A percentile compares a stretch with the other conserved stretches of the same genome.
Evolutionary conservation across 495 filamentous ascomycete genomes (phyloP).

Genomic region (Talaromyces liani): DNA sequence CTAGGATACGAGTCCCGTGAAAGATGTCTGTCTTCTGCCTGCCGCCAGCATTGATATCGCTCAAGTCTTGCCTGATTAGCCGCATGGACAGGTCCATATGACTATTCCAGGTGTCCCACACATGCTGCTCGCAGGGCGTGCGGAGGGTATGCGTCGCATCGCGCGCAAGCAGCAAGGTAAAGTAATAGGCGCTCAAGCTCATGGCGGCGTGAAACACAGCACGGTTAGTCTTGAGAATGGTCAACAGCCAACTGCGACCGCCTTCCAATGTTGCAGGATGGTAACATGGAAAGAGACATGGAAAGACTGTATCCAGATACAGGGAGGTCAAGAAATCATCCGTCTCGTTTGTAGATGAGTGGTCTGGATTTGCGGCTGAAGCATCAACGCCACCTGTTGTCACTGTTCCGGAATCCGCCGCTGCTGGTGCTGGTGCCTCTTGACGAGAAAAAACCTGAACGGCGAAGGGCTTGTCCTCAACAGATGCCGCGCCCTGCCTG

Average conservation of each 20-base stretch:
- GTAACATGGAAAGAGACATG: not conserved
- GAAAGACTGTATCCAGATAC: not conserved
- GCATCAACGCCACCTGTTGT: not conserved
- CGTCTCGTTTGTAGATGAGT: not conserved
- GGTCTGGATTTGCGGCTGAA: not conserved
- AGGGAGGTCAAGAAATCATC: not conserved
- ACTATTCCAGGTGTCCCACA: not conserved
- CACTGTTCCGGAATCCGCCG: not conserved
- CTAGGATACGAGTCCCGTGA: not conserved
- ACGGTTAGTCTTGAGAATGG: not conserved
- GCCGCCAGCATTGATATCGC: not conserved
- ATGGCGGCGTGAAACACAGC: not conserved
- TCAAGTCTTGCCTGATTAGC: not conserved
- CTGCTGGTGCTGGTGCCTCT: not conserved
- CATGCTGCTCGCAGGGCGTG: not conserved
- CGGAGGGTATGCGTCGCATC: not conserved
- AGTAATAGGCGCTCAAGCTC: not conserved
- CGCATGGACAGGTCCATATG: conserved; percentile 1
- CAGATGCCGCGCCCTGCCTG: not conserved
- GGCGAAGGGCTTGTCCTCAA: not conserved
- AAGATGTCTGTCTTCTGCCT: not conserved
- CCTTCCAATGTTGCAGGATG: not conserved
- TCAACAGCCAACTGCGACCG: not conserved
- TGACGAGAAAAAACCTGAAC: not conserved
- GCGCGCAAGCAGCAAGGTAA: not conserved